Evolutionary conservation across 106 monocot species (phyloP).

Genomic region (Phalaenopsis aphrodite): DNA sequence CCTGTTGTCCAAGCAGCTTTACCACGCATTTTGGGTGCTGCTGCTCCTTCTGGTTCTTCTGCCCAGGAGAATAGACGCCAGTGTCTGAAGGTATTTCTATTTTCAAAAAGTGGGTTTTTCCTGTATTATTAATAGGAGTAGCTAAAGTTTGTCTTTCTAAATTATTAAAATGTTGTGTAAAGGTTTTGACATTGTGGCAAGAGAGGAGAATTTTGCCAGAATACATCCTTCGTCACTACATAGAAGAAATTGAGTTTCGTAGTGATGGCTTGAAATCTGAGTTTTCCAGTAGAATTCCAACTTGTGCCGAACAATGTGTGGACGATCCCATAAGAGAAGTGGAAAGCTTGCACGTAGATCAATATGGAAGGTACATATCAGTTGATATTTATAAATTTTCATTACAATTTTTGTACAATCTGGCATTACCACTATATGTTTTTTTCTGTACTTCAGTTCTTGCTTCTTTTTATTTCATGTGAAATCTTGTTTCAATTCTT

Average conservation of each 20-base stretch:
- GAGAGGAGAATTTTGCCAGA: conserved; percentile 90
- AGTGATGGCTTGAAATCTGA: conserved; percentile 49
- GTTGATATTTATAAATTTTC: neutral
- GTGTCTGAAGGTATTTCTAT: conserved; percentile 69
- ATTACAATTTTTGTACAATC: neutral
- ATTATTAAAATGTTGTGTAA: conserved; percentile 1
- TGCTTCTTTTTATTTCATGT: neutral
- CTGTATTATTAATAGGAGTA: neutral
- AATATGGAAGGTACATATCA: conserved; percentile 77
- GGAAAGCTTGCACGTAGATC: conserved; percentile 86
- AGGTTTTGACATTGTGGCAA: conserved; percentile 83
- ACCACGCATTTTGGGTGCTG: conserved; percentile 78
- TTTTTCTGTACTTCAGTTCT: neutral
- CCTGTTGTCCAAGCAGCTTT: conserved; percentile 74
- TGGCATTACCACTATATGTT: neutral
- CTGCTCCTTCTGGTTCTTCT: conserved; percentile 73
- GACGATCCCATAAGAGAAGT: conserved; percentile 94
- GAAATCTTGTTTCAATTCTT: neutral
- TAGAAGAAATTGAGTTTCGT: conserved; percentile 79
- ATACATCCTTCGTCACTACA: conserved; percentile 53
- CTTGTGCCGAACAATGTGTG: conserved; percentile 74
- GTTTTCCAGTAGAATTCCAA: conserved; percentile 53
- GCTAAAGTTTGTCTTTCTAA: neutral
- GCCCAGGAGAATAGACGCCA: conserved; percentile 91
- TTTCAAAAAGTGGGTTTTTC: neutral